Conservation (phyloP, 164 flowering plant genomes). For the Euptelea pleiosperma region DNA sequence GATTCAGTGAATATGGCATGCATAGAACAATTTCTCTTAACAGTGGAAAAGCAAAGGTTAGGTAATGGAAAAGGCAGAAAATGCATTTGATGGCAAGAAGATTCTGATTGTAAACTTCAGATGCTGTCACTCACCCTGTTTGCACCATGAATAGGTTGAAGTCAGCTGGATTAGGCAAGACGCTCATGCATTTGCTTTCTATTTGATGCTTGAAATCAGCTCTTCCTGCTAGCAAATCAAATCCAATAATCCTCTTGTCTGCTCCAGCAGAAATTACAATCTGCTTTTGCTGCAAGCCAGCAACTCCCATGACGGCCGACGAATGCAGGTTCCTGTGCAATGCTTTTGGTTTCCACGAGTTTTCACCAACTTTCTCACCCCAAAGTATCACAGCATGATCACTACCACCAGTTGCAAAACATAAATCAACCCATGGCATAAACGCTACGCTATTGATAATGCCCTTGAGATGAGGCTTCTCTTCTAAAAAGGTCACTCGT, state of each 20-base stretch:
- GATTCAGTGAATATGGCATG: neutral
- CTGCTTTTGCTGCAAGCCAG: slow-evolving; percentile 75
- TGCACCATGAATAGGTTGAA: slow-evolving; percentile 95
- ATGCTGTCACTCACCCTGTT: slow-evolving; percentile 52
- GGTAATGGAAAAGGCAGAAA: neutral
- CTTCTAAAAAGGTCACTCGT: slow-evolving; percentile 64
- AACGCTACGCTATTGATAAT: slow-evolving; percentile 79
- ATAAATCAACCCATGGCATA: slow-evolving; percentile 68
- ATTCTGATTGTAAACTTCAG: neutral
- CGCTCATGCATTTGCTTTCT: slow-evolving; percentile 92
- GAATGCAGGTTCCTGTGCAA: slow-evolving; percentile 76
- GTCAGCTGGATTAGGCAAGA: slow-evolving; percentile 87
- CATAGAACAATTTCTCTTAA: neutral
- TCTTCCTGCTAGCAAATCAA: slow-evolving; percentile 54
- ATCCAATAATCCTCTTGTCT: slow-evolving; percentile 82
- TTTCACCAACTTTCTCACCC: slow-evolving; percentile 55
- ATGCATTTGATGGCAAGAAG: neutral
- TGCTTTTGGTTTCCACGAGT: slow-evolving; percentile 66
- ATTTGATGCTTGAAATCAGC: slow-evolving; percentile 71
- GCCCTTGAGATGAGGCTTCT: slow-evolving; percentile 87
- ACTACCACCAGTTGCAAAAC: slow-evolving; percentile 87
- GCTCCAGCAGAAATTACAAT: slow-evolving; percentile 78
- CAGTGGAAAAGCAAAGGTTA: neutral
- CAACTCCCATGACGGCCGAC: slow-evolving; percentile 96
- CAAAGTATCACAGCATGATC: slow-evolving; percentile 92